Evolutionary conservation across 148 eudicot genomes (phyloP), one percentile per base, ranked within the genome.

Genomic region (Fallopia convolvulus): DNA sequence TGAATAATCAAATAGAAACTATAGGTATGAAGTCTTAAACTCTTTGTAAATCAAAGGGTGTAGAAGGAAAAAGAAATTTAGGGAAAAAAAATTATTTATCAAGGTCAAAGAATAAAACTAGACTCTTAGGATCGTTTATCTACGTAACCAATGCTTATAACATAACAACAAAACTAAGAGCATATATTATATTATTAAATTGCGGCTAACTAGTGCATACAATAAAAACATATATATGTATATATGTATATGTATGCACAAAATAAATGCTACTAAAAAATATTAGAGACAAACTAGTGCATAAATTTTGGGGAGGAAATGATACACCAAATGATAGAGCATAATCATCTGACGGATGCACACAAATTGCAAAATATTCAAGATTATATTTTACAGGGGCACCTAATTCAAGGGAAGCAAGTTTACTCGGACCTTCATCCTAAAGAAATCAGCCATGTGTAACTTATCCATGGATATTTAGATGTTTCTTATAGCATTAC

Each of bases 351-450:
- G 97, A 75, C 99, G 97, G 89, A 83, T 87, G 84, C 96, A 92
- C 78, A 95, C 86, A 82, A 76, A 85, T 84, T 23, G 94, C 94
- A 91, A 87, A 91, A 79, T 91, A 85, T 74, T 85, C 90, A 63
- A 90, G 91, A 61, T 92, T 88, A 75, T 86, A 95, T 80, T 86
- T 85, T 58, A 92, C 99, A 83, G 92, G 97, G 72, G 88, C 84
- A 77, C 94, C 87, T 75, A 92, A 90, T 77, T 96, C 96, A 81
- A 80, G 87, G 44, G 96, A 84, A 80, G 97, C 88, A 85, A 95
- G 97, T 85, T 95, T 97, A 83, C 99, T 90, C 84, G 92, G 82
- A 36, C 94, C 88, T 84, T 91, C 93, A 50, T 95, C 99, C 99
- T 95, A 85, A 74, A 87, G 78, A 74, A 53, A 41, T 60, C 76